Percentiles rank a stretch among this genome's conserved stretches.
These are phyloP conservation scores for Waltiozyma sp. DNA, from an alignment of 1,139 yeast genomes.

Conservation along the genomic window DNA sequence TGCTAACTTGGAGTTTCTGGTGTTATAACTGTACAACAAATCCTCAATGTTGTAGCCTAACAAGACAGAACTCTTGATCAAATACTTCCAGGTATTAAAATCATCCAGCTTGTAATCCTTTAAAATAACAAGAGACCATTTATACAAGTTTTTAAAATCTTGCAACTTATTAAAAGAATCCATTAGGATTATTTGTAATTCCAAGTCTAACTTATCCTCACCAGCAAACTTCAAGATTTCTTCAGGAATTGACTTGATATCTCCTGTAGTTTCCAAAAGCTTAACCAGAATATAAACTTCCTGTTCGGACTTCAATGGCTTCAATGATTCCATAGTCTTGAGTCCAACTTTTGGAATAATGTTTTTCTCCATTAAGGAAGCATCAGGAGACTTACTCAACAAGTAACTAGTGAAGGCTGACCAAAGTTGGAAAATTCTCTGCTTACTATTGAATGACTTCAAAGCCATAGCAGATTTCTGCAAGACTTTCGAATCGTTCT, in stretches of 20 bases:
- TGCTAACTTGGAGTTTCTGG: slow-evolving; percentile 52
- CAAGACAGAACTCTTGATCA: slow-evolving; percentile 34
- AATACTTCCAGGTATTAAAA: slow-evolving; percentile 47
- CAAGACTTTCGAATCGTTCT: slow-evolving; percentile 28
- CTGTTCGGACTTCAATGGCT: slow-evolving; percentile 40
- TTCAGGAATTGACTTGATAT: slow-evolving; percentile 23
- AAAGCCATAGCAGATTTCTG: slow-evolving; percentile 38
- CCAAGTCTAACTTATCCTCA: slow-evolving; percentile 36
- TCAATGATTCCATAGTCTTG: slow-evolving; percentile 35
- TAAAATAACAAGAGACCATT: slow-evolving; percentile 26
- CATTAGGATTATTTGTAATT: slow-evolving; percentile 42
- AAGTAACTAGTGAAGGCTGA: slow-evolving; percentile 36
- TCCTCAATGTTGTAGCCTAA: slow-evolving; percentile 21
- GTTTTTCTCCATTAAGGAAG: slow-evolving; percentile 28
- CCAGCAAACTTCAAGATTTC: slow-evolving; percentile 22
- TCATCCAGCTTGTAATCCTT: slow-evolving; percentile 40
- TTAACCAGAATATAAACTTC: slow-evolving; percentile 46
- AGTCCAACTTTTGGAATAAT: slow-evolving; percentile 48
- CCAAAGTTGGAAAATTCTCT: slow-evolving; percentile 28
- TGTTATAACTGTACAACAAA: slow-evolving; percentile 17
- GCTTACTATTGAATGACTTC: slow-evolving; percentile 20
- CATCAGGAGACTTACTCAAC: slow-evolving; percentile 19
- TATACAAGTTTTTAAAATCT: slow-evolving; percentile 32
- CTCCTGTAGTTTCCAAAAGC: slow-evolving; percentile 29
- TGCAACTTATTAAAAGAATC: slow-evolving; percentile 30